These are phyloP conservation scores for barley (Hordeum vulgare) DNA, from an alignment of 176 grass and related monocot species.

Conservation along the genomic window DNA sequence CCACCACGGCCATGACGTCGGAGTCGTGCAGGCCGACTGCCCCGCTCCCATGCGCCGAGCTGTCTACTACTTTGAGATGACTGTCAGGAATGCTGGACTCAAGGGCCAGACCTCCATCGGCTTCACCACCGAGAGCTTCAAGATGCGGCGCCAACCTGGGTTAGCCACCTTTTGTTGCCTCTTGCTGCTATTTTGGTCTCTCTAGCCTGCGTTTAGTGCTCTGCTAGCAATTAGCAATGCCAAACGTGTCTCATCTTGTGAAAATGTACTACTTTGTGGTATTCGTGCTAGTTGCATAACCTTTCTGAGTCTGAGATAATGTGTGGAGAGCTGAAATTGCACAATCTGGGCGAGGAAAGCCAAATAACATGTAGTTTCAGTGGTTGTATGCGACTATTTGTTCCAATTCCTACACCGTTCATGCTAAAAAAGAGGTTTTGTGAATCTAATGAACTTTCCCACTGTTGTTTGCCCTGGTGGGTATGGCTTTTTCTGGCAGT, in stretches of 20 bases:
- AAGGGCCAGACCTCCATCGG: conserved; percentile 78
- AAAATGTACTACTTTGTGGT: not conserved
- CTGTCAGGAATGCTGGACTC: conserved; percentile 56
- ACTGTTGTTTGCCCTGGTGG: not conserved
- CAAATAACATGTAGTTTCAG: not conserved
- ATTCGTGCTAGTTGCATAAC: not conserved
- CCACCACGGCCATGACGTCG: conserved; percentile 83
- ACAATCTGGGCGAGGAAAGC: not conserved
- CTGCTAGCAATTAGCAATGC: not conserved
- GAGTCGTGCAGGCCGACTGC: conserved; percentile 77
- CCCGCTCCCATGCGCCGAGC: conserved; percentile 60
- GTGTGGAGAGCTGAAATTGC: not conserved
- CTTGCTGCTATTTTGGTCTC: not conserved
- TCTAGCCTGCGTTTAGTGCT: not conserved
- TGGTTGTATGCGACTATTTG: not conserved
- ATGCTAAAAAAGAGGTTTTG: not conserved
- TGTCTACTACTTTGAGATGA: conserved; percentile 94
- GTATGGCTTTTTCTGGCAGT: not conserved
- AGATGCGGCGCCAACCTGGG: conserved; percentile 88
- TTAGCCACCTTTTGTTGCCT: conserved; percentile 9
- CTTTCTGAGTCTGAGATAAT: not conserved
- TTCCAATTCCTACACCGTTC: not conserved
- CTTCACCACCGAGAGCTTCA: conserved; percentile 74
- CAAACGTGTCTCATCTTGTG: not conserved
- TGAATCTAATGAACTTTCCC: not conserved